Conservation (phyloP, 2,329 filamentous ascomycete species). For the Epicoccum sorghinum region DNA sequence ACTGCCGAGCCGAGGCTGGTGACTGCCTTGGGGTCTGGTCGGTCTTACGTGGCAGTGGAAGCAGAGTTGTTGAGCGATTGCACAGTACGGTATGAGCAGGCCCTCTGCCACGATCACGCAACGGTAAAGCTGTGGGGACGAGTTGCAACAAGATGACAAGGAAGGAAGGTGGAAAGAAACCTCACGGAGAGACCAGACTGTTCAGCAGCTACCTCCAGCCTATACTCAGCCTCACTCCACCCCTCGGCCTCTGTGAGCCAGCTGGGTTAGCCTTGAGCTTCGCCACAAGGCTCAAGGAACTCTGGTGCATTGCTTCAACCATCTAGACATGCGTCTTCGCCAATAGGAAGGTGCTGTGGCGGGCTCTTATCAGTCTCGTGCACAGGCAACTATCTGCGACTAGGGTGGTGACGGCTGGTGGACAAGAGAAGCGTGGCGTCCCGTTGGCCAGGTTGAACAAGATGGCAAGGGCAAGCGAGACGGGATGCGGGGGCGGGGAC, state of each 20-base stretch:
- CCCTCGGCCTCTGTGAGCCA: constrained; percentile 13
- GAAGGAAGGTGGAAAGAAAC: constrained; percentile 1
- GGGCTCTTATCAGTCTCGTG: constrained; percentile 17
- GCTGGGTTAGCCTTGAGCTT: constrained; percentile 10
- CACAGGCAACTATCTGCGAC: constrained; percentile 16
- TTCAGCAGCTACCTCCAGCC: not conserved
- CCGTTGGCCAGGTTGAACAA: constrained; percentile 6
- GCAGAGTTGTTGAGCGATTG: not conserved
- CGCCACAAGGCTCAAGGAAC: constrained; percentile 6
- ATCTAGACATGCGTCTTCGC: constrained; percentile 5
- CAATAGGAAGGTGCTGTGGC: constrained; percentile 12
- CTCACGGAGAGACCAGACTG: not conserved
- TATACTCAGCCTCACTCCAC: constrained; percentile 12
- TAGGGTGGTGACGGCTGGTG: constrained; percentile 20
- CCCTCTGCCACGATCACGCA: not conserved
- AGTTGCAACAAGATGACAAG: not conserved
- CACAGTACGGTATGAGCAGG: not conserved
- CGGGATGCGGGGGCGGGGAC: constrained; percentile 15
- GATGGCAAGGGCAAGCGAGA: constrained; percentile 10
- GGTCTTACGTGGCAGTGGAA: not conserved
- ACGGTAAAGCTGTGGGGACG: not conserved
- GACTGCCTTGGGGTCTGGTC: not conserved
- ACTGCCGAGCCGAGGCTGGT: not conserved
- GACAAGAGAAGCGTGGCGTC: constrained; percentile 16
- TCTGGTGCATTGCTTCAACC: constrained; percentile 9